Conservation (phyloP, 192 early-diverging fungal genomes). For the Helicostylum pulchrum region DNA sequence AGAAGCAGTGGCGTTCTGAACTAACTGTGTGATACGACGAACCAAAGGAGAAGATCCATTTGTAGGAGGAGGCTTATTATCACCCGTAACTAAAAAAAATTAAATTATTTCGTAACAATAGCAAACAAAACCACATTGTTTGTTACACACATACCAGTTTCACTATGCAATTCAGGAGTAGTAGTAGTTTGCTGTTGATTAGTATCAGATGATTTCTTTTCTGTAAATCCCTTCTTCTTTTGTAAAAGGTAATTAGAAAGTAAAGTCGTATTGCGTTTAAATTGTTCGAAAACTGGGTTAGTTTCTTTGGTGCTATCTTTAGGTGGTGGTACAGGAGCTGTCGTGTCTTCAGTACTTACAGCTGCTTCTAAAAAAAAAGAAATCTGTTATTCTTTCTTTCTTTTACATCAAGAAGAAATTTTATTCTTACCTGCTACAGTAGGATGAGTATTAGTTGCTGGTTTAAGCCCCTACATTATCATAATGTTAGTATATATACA, state of each 20-base stretch:
- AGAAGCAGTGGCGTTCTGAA: constrained; percentile 7
- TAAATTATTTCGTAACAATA: neutral
- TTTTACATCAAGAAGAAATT: no score
- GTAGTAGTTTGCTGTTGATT: no score
- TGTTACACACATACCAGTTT: no score
- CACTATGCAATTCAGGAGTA: no score
- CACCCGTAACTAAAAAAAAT: neutral
- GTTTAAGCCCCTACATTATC: no score
- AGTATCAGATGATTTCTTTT: neutral
- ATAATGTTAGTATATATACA: no score
- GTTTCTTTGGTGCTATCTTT: neutral
- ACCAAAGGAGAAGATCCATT: neutral
- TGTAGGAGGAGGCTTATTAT: neutral
- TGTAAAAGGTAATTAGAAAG: neutral
- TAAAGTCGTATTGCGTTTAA: neutral
- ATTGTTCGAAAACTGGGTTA: neutral
- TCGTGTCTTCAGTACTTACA: no score
- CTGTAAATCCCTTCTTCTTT: neutral
- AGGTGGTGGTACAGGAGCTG: neutral
- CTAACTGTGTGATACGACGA: constrained; percentile 9
- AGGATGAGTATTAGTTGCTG: no score
- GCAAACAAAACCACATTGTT: no score
- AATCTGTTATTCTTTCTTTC: no score
- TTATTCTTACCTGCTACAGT: no score
- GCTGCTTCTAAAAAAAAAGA: no score